Base-by-base conservation (phyloP, 257 asterid species). In the Rhazya stricta region DNA sequence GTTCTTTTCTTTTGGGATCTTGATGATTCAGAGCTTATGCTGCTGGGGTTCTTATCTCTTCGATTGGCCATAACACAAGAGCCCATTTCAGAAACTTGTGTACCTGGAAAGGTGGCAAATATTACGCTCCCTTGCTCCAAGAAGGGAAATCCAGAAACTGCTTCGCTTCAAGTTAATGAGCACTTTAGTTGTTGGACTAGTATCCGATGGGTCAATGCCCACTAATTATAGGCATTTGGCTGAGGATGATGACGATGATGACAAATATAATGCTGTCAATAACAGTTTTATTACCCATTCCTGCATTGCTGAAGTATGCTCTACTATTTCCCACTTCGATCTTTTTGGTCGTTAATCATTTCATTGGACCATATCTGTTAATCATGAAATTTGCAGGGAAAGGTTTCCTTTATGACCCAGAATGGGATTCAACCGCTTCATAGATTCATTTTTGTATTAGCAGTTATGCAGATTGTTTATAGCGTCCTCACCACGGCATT, bases 41-140 rank as follows among this genome's bases (percentile, higher is more conserved):
- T 74, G 27, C 70, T 74, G 23, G 77, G 78, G 60, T 74, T 74
- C 78, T 61, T 74, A 71, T 74, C 78, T 48, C 78, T 74, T 46
- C 50, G 62, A 32, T 25, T 74, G 16, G 72, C 78, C 48, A 27
- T 74, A 50, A 74, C 72, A 16, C 78, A 74, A 63, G 61, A 74
- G 11, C 62, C 0, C 50, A 74, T 74, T 74, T 63, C 78, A 7
- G 46, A 74, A 62, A 74, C 63, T 15, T 74, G 78, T 3, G 25
- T 74, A 34, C 9, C 72, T 1, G 48, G 21, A 30, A 63, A 45
- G 19, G 60, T 11, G 72, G 78, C 78, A 3, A 34, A 74, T 11
- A 74, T 4, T 29, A 74, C 63, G 78, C 78, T 74, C 21, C 71
- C 78, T 16, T 74, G 78, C 13, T 4, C 63, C 7, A 62, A 45